phyloP scores from a whole-genome alignment of 2,329 filamentous ascomycete genomes.

The Claviceps fusiformis region DNA sequence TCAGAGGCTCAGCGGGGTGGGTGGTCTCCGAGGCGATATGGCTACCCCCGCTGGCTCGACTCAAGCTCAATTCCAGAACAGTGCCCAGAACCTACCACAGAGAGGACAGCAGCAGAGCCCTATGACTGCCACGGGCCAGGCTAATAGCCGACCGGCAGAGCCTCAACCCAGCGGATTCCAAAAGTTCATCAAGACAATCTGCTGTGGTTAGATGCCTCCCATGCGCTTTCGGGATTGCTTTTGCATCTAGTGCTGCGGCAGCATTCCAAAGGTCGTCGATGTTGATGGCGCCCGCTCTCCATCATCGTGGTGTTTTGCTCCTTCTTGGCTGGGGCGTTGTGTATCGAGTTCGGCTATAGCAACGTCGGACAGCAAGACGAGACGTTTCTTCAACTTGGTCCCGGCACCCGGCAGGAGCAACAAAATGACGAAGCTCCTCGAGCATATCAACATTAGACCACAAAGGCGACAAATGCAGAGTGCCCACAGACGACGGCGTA shows the following conservation, averaged over 20 bases:
- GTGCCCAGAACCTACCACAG: slow-evolving; percentile 71
- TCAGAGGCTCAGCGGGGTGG: slow-evolving; percentile 64
- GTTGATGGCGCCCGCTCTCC: neutral
- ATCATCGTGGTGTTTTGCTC: neutral
- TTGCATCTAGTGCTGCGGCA: slow-evolving; percentile 16
- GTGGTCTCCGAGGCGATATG: slow-evolving; percentile 55
- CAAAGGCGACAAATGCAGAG: neutral
- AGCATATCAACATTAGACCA: neutral
- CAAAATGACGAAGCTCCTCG: neutral
- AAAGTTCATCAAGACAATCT: slow-evolving; percentile 85
- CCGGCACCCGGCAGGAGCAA: neutral
- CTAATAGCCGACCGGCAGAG: slow-evolving; percentile 46
- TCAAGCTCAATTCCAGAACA: slow-evolving; percentile 93
- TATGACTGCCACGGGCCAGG: slow-evolving; percentile 38
- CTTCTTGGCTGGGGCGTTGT: neutral
- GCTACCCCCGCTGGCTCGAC: slow-evolving; percentile 80
- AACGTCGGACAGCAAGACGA: neutral
- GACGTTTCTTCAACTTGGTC: neutral
- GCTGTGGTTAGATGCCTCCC: slow-evolving; percentile 55
- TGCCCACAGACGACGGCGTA: slow-evolving; percentile 1
- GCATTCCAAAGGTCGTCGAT: slow-evolving; percentile 10
- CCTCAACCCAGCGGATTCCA: slow-evolving; percentile 71
- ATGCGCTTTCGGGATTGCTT: slow-evolving; percentile 15
- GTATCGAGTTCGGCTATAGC: neutral
- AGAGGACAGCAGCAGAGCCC: slow-evolving; percentile 47